Evolutionary conservation across 1,139 yeast species (phyloP).

Genomic region (Yamadazyma diospyri): DNA sequence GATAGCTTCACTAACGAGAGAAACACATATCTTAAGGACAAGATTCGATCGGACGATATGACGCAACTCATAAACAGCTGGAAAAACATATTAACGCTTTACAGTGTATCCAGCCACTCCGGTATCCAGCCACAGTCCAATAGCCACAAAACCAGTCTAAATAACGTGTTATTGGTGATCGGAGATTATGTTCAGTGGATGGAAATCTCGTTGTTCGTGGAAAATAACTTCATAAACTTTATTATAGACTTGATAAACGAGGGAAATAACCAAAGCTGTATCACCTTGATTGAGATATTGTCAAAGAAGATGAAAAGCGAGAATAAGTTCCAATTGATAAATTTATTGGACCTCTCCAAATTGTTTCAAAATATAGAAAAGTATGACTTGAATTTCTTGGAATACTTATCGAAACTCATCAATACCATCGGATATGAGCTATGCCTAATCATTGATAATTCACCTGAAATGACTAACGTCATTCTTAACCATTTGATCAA

Average conservation of each 20-base stretch:
- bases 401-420: constrained; percentile 69
- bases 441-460: constrained; percentile 57
- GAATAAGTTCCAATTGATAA: constrained; percentile 77
- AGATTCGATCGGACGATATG: constrained; percentile 77
- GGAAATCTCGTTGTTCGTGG: constrained; percentile 77
- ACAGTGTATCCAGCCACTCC: background rate
- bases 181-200: constrained; percentile 95
- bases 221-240: constrained; percentile 57
- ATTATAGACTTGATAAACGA: constrained; percentile 36
- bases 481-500: constrained; percentile 28
- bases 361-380: constrained; percentile 37
- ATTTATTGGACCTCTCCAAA: constrained; percentile 61
- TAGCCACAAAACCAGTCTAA: constrained; percentile 46
- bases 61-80: constrained; percentile 61
- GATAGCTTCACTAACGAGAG: constrained; percentile 60
- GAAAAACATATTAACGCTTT: constrained; percentile 51
- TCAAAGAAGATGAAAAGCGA: constrained; percentile 88
- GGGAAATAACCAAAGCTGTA: constrained; percentile 46
- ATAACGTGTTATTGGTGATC: constrained; percentile 60
- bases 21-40: constrained; percentile 73
- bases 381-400: constrained; percentile 63
- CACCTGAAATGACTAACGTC: constrained; percentile 39
- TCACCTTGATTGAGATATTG: constrained; percentile 74
- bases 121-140: constrained; percentile 7
- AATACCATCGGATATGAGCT: constrained; percentile 77